Conservation (phyloP, 768 basidiomycete species). For the Kwoniella sp. region DNA sequence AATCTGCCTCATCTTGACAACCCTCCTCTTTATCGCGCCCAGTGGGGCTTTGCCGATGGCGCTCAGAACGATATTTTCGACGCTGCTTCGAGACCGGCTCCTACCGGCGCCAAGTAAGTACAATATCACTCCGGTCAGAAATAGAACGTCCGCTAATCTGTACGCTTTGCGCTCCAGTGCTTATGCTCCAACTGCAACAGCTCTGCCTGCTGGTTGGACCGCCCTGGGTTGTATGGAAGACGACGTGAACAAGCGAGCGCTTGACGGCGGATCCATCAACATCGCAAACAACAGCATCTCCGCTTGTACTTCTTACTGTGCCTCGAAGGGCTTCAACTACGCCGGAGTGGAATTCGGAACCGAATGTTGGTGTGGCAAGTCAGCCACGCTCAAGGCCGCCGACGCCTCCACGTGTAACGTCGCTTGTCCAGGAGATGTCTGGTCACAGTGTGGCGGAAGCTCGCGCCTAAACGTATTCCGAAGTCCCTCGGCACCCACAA, state of each 20-base stretch:
- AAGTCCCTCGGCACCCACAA: conserved; percentile 6
- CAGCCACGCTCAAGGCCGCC: conserved; percentile 15
- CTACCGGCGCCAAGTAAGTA: not conserved
- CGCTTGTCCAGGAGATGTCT: conserved; percentile 26
- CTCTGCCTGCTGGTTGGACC: conserved; percentile 22
- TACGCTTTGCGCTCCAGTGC: not conserved
- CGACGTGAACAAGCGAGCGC: conserved; percentile 25
- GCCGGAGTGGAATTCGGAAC: conserved; percentile 31
- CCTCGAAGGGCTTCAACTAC: conserved; percentile 27
- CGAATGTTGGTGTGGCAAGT: conserved; percentile 27
- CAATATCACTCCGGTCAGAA: not conserved
- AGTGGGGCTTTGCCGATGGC: conserved; percentile 73
- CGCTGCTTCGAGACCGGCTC: conserved; percentile 10
- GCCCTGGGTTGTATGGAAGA: conserved; percentile 23
- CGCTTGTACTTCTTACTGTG: conserved; percentile 29
- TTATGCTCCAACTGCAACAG: conserved; percentile 9
- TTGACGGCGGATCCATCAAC: conserved; percentile 29
- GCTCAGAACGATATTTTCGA: conserved; percentile 72
- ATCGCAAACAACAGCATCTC: conserved; percentile 28
- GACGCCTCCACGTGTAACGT: conserved; percentile 25
- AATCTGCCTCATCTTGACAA: conserved; percentile 20
- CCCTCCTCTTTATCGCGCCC: conserved; percentile 63
- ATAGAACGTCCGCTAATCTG: not conserved
- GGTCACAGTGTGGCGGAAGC: conserved; percentile 23
- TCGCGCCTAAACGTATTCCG: conserved; percentile 25